Evolutionary conservation across 257 asterid species (phyloP), one percentile per base, ranked within the genome.

Genomic region (Petrea volubilis): DNA sequence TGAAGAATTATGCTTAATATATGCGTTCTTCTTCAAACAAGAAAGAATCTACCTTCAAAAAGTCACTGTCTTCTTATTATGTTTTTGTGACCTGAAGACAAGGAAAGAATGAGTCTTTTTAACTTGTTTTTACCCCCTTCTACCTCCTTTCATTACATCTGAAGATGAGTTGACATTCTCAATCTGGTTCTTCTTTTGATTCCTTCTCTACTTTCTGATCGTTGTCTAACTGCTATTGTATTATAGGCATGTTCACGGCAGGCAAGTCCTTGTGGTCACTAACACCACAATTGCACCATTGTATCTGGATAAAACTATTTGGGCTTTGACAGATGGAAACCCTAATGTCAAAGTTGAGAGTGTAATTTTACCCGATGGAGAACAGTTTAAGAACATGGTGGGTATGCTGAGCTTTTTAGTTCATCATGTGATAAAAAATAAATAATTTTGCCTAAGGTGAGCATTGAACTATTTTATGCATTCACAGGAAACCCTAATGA

Each of bases 321-420:
- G 85, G 69, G 93, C 97, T 72, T 85, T 94, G 73, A 88, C 96
- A 0, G 83, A 80, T 58, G 93, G 95, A 78, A 91, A 94, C 63
- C 91, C 96, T 12, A 86, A 88, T 70, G 71, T 94, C 67, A 84
- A 83, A 33, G 92, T 91, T 63, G 98, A 91, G 80, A 88, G 85
- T 58, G 98, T 94, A 38, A 91, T 94, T 76, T 79, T 94, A 77
- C 99, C 98, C 14, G 99, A 94, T 80, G 99, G 99, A 31, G 99
- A 94, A 86, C 77, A 90, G 79, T 91, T 56, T 67, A 94, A 94
- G 78, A 59, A 91, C 86, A 94, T 94, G 98, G 99, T 91, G 78
- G 67, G 89, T 69, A 66, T 74, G 70, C 53, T 43, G 29, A 24
- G 64, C 27, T 25, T 67, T 55, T 36, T 31, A 12, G 46, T 12